phyloP scores from a whole-genome alignment of 306 rosid species.

The Elaeagnus macrophylla region DNA sequence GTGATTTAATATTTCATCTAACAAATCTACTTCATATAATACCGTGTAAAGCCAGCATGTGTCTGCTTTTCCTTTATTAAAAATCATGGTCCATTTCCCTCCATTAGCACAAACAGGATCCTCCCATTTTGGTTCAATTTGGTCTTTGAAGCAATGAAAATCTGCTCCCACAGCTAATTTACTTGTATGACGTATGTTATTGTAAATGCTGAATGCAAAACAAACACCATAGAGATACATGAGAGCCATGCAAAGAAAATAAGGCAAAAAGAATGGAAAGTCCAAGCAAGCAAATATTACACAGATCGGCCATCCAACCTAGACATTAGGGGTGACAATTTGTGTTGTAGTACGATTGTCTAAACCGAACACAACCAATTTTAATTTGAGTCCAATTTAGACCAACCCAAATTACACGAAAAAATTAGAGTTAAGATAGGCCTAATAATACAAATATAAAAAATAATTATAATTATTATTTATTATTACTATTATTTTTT shows the following conservation, averaged over 20 bases:
- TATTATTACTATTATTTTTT: no score
- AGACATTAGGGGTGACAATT: no score
- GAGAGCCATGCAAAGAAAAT: constrained; percentile 4
- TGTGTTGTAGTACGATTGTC: no score
- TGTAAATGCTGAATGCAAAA: constrained; percentile 51
- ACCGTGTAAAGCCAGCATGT: constrained; percentile 87
- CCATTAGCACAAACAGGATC: constrained; percentile 88
- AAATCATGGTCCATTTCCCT: constrained; percentile 68
- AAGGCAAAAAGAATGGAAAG: background rate
- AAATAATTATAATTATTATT: no score
- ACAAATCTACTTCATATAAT: constrained; percentile 13
- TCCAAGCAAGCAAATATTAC: background rate
- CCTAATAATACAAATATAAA: no score
- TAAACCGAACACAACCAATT: no score
- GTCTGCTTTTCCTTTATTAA: constrained; percentile 48
- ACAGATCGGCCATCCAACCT: no score
- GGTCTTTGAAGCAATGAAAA: constrained; percentile 65
- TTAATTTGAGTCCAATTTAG: no score
- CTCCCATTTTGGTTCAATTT: constrained; percentile 93
- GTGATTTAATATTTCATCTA: no score
- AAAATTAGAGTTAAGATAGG: no score
- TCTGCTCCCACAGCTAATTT: constrained; percentile 51
- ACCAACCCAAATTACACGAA: no score
- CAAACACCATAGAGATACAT: background rate
- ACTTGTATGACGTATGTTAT: constrained; percentile 76